A percentile compares a stretch with the other conserved stretches of the same genome.
Evolutionary conservation across 371 early-diverging fungal genomes (phyloP).

Genomic region (Mortierella sp.): DNA sequence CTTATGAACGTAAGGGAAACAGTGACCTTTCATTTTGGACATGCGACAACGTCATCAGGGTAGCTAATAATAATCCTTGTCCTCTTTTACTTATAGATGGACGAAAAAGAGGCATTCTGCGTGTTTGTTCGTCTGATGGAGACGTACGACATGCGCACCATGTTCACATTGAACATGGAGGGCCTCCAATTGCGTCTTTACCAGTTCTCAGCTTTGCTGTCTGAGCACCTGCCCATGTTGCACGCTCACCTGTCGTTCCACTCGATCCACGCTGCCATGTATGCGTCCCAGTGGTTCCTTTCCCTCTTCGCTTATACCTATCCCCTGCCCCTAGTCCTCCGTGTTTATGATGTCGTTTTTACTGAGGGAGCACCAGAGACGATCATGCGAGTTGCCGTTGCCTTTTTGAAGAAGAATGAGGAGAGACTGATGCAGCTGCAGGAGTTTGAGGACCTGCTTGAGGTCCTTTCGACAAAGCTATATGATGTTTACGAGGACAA

Average conservation of each 20-base stretch:
- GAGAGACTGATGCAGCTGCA: constrained; percentile 71
- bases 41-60: no score
- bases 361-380: constrained; percentile 88
- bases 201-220: constrained; percentile 85
- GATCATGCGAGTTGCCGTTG: constrained; percentile 91
- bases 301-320: constrained; percentile 95
- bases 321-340: constrained; percentile 87
- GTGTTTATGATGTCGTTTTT: constrained; percentile 92
- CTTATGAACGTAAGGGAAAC: constrained; percentile 90
- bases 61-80: no score
- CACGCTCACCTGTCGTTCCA: constrained; percentile 76
- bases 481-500: constrained; percentile 70
- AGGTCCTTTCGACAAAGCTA: constrained; percentile 76
- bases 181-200: constrained; percentile 87
- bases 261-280: constrained; percentile 89
- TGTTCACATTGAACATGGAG: constrained; percentile 88
- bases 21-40: no score
- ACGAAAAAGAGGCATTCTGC: constrained; percentile 92
- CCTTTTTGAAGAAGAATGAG: constrained; percentile 84
- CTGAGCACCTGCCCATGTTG: constrained; percentile 83
- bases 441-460: constrained; percentile 88
- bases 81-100: constrained; percentile 70
- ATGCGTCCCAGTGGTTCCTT: constrained; percentile 94
- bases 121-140: constrained; percentile 93
- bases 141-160: constrained; percentile 86